Conservation (phyloP, 495 filamentous ascomycete genomes). For the Hypoxylon cercidicola region DNA sequence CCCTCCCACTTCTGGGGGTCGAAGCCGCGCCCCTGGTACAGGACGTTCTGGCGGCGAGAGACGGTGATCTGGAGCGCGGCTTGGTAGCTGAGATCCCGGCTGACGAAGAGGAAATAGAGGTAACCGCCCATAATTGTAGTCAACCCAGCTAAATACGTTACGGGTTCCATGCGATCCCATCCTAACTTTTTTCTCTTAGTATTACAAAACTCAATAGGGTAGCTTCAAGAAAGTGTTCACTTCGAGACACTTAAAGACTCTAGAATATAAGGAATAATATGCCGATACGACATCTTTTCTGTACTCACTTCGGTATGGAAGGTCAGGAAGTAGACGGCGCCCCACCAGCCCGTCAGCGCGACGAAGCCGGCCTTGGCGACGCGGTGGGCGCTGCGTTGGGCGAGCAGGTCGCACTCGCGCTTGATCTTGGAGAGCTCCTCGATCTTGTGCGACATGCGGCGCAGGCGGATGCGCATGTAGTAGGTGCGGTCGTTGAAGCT, state of each 20-base stretch:
- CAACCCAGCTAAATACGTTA: slow-evolving; percentile 87
- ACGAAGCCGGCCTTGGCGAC: slow-evolving; percentile 83
- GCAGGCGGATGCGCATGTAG: slow-evolving; percentile 79
- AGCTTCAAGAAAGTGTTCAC: no score
- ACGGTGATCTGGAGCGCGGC: slow-evolving; percentile 88
- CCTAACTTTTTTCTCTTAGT: no score
- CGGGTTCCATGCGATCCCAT: slow-evolving; percentile 93
- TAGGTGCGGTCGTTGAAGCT: slow-evolving; percentile 90
- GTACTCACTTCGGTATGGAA: slow-evolving; percentile 79
- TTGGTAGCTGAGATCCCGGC: slow-evolving; percentile 86
- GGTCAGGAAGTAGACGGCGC: slow-evolving; percentile 76
- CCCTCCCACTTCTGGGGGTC: slow-evolving; percentile 80
- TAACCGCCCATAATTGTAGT: slow-evolving; percentile 88
- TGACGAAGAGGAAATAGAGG: slow-evolving; percentile 93
- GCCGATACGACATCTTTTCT: no score
- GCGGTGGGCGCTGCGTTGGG: slow-evolving; percentile 78
- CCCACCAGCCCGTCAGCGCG: slow-evolving; percentile 80
- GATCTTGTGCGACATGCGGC: slow-evolving; percentile 75
- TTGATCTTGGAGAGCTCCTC: slow-evolving; percentile 76
- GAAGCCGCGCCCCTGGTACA: slow-evolving; percentile 80
- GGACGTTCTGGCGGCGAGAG: slow-evolving; percentile 75
- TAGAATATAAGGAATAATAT: no score
- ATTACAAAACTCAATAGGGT: no score
- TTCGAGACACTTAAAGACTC: no score
- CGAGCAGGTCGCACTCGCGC: slow-evolving; percentile 80